These are phyloP conservation scores for Suhomyces chickasaworum DNA, from an alignment of 1,139 yeast species.

Conservation along the genomic window DNA sequence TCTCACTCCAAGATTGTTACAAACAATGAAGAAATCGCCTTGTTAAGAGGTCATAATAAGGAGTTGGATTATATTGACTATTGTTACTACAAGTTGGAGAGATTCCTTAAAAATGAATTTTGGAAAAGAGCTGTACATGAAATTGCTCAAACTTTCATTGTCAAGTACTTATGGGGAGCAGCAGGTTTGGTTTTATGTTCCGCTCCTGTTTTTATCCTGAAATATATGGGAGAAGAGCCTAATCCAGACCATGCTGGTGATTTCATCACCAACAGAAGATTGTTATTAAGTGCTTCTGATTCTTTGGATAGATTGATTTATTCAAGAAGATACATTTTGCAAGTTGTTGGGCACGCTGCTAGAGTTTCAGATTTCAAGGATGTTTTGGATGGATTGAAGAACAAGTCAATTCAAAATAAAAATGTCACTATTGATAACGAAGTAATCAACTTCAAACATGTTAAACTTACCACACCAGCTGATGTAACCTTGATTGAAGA, in stretches of 20 bases:
- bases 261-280: slow-evolving; percentile 87
- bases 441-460: slow-evolving; percentile 68
- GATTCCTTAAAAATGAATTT: slow-evolving; percentile 76
- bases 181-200: slow-evolving; percentile 88
- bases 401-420: slow-evolving; percentile 29
- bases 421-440: slow-evolving; percentile 52
- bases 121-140: slow-evolving; percentile 76
- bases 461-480: slow-evolving; percentile 82
- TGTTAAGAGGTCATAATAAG: slow-evolving; percentile 76
- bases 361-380: slow-evolving; percentile 74
- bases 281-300: slow-evolving; percentile 82
- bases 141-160: slow-evolving; percentile 79
- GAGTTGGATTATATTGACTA: slow-evolving; percentile 79
- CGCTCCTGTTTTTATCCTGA: slow-evolving; percentile 79
- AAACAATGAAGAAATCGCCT: slow-evolving; percentile 84
- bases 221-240: slow-evolving; percentile 51
- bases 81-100: slow-evolving; percentile 78
- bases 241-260: slow-evolving; percentile 66
- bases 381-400: slow-evolving; percentile 57
- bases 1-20: slow-evolving; percentile 80
- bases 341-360: slow-evolving; percentile 79
- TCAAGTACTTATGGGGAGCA: slow-evolving; percentile 95
- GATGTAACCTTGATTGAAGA: slow-evolving; percentile 71
- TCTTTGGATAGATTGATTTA: slow-evolving; percentile 87
- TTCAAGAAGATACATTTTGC: slow-evolving; percentile 81